Evolutionary conservation across 2,329 filamentous ascomycete genomes (phyloP).

Genomic region (Fusarium pseudocircinatum): DNA sequence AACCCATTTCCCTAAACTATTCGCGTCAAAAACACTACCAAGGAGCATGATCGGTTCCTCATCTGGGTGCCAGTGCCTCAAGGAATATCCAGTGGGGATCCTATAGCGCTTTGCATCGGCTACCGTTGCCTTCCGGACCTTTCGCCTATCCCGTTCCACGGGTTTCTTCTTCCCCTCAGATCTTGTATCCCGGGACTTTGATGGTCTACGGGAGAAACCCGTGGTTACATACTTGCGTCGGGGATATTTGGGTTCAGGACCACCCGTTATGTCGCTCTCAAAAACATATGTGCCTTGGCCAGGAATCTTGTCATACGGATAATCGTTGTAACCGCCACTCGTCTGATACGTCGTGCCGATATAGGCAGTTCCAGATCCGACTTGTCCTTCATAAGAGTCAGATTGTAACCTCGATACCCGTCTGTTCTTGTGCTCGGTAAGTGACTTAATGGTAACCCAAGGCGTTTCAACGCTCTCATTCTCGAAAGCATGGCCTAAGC

Average conservation of each 20-base stretch:
- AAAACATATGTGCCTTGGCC: background rate
- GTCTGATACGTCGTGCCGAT: rapidly evolving
- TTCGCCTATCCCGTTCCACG: rapidly evolving
- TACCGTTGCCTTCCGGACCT: background rate
- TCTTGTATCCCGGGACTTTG: rapidly evolving
- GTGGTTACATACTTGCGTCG: rapidly evolving
- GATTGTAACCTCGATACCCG: background rate
- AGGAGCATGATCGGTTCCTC: background rate
- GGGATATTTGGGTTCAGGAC: rapidly evolving
- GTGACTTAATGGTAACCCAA: rapidly evolving
- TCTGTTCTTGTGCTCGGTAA: rapidly evolving
- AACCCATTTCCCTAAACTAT: background rate
- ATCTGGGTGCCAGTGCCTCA: background rate
- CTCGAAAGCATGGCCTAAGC: no score
- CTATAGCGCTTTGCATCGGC: rapidly evolving
- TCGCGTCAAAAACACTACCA: background rate
- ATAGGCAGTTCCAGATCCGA: background rate
- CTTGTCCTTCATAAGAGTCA: background rate
- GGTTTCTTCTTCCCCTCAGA: rapidly evolving
- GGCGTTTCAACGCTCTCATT: rapidly evolving
- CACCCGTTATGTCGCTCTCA: no score
- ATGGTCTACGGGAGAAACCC: rapidly evolving
- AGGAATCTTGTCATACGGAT: rapidly evolving
- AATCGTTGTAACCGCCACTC: rapidly evolving
- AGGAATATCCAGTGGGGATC: rapidly evolving